Conservation (phyloP, 108 stramenopile genomes). For the Seminavis robusta region DNA sequence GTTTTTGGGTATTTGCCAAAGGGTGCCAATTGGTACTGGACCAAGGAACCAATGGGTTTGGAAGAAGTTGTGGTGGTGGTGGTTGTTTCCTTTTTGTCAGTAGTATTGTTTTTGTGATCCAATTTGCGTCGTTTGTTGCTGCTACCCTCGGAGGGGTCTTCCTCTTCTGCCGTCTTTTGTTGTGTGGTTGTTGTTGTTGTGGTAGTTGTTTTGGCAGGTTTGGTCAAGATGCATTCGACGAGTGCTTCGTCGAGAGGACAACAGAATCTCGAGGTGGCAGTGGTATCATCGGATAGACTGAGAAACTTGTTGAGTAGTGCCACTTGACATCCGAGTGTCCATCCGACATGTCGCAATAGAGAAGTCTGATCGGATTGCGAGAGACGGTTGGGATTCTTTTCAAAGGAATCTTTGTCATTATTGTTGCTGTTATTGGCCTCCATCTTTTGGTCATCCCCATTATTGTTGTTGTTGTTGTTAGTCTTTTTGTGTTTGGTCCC, state of each 20-base stretch:
- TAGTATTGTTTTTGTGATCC: constrained; percentile 4
- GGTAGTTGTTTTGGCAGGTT: too few relatives aligned
- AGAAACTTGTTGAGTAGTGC: constrained; percentile 35
- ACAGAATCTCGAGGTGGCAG: constrained; percentile 47
- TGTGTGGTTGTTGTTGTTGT: too few relatives aligned
- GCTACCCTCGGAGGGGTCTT: too few relatives aligned
- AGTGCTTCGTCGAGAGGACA: constrained; percentile 88
- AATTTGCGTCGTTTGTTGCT: constrained; percentile 9
- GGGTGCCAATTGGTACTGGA: constrained; percentile 52
- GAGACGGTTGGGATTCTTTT: constrained; percentile 47
- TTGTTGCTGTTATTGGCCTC: constrained; percentile 4
- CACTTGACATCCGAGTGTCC: constrained; percentile 58
- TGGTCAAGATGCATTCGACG: constrained; percentile 66
- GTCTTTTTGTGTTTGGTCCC: too few relatives aligned
- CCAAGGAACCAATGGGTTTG: constrained; percentile 17
- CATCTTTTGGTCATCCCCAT: constrained; percentile 1
- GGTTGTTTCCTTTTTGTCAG: too few relatives aligned
- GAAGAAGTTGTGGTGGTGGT: too few relatives aligned
- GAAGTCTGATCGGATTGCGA: constrained; percentile 42
- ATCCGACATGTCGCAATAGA: constrained; percentile 48
- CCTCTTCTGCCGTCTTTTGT: too few relatives aligned
- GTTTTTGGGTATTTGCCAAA: constrained; percentile 71
- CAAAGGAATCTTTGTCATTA: neutral
- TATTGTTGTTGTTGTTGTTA: too few relatives aligned
- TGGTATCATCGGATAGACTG: neutral